Evolutionary conservation across 1,284 basidiomycete species (phyloP), one percentile per base, ranked within the genome.

Genomic region (Naganishia sp.): DNA sequence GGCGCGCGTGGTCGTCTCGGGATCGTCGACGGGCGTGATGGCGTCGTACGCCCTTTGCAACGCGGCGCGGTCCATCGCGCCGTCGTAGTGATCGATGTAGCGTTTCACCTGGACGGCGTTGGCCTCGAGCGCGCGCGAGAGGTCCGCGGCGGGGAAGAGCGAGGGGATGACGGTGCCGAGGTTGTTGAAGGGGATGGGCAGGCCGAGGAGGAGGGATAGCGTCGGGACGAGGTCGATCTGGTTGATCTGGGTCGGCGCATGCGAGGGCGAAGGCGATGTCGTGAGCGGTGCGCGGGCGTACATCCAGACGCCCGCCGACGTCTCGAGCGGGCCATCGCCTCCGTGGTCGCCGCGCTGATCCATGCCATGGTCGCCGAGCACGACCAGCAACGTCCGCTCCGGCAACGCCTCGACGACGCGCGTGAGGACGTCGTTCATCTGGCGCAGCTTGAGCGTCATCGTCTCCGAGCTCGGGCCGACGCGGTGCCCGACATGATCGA

Each of bases 311-410:
- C 85, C 94, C 1, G 92, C 84, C 6, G 90, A 89, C 0, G 92
- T 90, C 74, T 99, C 96, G 28, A 90, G 84, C 17, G 84, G 83
- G 0, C 88, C 88, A 74, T 98, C 96, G 1, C 96, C 95, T 0
- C 95, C 95, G 73, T 99, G 95, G 72, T 99, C 95, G 9, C 96
- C 96, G 41, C 89, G 85, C 53, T 86, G 83, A 75, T 98, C 94
- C 96, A 99, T 99, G 0, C 96, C 95, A 75, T 99, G 96, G 75
- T 99, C 95, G 1, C 96, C 96, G 9, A 99, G 83, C 2, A 99
- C 85, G 52, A 99, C 85, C 2, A 99, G 83, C 0, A 99, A 82
- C 0, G 94, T 96, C 62, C 94, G 88, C 6, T 94, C 85, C 69
- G 91, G 88, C 60, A 85, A 56, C 60, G 80, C 68, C 2, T 78